Evolutionary conservation across 192 early-diverging fungal species (phyloP).

Genomic region (Mortierella claussenii): DNA sequence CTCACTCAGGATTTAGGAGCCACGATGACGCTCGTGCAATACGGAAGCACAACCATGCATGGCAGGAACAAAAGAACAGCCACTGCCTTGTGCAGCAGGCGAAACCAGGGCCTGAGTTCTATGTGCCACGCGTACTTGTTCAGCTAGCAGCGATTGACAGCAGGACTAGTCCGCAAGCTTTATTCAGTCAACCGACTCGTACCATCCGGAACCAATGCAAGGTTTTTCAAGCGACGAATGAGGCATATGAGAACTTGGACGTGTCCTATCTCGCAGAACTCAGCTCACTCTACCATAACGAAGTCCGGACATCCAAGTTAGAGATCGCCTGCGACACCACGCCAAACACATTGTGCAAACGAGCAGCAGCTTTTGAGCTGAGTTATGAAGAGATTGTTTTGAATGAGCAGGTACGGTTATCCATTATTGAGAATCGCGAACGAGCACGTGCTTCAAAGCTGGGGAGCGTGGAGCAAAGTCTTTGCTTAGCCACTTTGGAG

Average conservation of each 20-base stretch:
- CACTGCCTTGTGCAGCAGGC: conserved; percentile 29
- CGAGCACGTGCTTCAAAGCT: conserved; percentile 17
- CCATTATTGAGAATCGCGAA: conserved; percentile 49
- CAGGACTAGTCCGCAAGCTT: conserved; percentile 19
- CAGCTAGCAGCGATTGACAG: not conserved
- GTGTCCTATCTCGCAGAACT: conserved; percentile 45
- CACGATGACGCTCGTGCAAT: conserved; percentile 13
- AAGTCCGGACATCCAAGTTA: conserved; percentile 26
- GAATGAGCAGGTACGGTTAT: conserved; percentile 26
- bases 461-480: conserved; percentile 33
- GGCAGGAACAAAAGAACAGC: conserved; percentile 46
- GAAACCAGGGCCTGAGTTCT: conserved; percentile 14
- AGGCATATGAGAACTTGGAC: conserved; percentile 46
- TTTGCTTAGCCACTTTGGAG: conserved; percentile 33
- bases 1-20: not conserved
- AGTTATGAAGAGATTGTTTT: conserved; percentile 44
- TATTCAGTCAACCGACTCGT: conserved; percentile 25
- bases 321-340: conserved; percentile 53
- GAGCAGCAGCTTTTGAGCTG: conserved; percentile 42
- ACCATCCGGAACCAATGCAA: conserved; percentile 32
- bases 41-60: conserved; percentile 35
- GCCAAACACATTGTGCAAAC: conserved; percentile 45
- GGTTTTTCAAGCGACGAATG: conserved; percentile 11
- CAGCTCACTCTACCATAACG: conserved; percentile 51
- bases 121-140: conserved; percentile 3